Conservation (phyloP, 371 early-diverging fungal species). For the Chytridium lagenaria region DNA sequence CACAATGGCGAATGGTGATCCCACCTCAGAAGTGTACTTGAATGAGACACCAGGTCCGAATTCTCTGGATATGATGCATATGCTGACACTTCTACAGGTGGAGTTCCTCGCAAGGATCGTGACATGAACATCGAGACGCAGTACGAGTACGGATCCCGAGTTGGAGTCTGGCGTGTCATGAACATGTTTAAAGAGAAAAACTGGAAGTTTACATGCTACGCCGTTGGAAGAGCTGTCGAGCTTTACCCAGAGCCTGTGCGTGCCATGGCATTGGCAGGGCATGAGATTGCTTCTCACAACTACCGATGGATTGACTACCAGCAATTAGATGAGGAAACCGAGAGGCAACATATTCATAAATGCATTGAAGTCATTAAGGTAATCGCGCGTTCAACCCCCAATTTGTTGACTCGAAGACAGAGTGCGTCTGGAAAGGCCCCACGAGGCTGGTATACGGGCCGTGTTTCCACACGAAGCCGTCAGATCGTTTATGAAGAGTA, state of each 20-base stretch:
- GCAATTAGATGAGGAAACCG: constrained; percentile 29
- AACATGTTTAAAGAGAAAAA: constrained; percentile 40
- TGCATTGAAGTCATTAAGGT: constrained; percentile 44
- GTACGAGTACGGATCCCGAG: constrained; percentile 60
- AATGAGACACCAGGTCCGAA: constrained; percentile 40
- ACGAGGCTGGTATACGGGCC: constrained; percentile 58
- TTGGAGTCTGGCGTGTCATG: constrained; percentile 56
- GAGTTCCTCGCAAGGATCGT: constrained; percentile 38
- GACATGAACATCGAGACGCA: constrained; percentile 55
- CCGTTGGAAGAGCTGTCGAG: constrained; percentile 58
- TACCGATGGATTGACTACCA: constrained; percentile 55
- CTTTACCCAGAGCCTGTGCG: constrained; percentile 46
- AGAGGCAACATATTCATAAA: constrained; percentile 44
- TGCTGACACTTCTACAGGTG: constrained; percentile 47
- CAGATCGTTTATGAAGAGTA: constrained; percentile 50
- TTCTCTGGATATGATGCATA: neutral
- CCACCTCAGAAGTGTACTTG: constrained; percentile 52
- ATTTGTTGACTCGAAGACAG: neutral
- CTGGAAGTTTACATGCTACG: constrained; percentile 55
- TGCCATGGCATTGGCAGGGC: constrained; percentile 46
- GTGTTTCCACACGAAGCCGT: constrained; percentile 42
- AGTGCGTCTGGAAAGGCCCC: constrained; percentile 49
- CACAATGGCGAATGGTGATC: constrained; percentile 51
- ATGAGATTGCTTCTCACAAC: constrained; percentile 58
- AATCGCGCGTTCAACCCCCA: neutral